Evolutionary conservation across 2,329 filamentous ascomycete species (phyloP).

Genomic region (Colletotrichum musae): DNA sequence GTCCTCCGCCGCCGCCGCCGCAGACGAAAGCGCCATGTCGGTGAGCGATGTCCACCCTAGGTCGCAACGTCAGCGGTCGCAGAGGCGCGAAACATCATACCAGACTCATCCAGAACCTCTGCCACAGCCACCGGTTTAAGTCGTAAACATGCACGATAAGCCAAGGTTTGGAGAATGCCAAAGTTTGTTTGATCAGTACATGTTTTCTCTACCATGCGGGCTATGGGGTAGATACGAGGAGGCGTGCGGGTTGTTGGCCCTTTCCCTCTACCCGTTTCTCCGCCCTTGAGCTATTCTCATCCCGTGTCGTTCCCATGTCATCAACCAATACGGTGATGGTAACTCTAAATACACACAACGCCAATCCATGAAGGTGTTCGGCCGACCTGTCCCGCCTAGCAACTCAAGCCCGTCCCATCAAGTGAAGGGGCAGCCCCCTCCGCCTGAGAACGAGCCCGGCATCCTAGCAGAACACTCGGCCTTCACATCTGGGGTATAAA

Average conservation of each 20-base stretch:
- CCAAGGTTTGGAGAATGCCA: not conserved
- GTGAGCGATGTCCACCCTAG: not conserved
- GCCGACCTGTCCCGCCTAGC: conserved; percentile 15
- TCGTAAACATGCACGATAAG: too few relatives aligned
- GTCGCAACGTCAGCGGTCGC: not conserved
- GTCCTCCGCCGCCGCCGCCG: not conserved
- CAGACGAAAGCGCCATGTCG: not conserved
- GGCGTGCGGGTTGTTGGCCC: conserved; percentile 19
- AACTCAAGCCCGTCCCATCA: conserved; percentile 1
- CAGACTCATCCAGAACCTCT: not conserved
- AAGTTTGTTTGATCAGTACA: not conserved
- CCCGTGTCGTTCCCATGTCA: not conserved
- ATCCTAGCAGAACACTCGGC: conserved; percentile 3
- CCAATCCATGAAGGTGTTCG: conserved; percentile 36
- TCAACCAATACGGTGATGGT: conserved; percentile 22
- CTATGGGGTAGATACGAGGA: not conserved
- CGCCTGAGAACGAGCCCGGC: not conserved
- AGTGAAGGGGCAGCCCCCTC: not conserved
- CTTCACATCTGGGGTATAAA: conserved; percentile 38
- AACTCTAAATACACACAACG: conserved; percentile 39
- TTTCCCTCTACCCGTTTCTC: not conserved
- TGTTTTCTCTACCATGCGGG: not conserved
- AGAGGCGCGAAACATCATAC: not conserved
- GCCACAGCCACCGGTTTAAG: not conserved
- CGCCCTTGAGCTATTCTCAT: not conserved